Conservation (phyloP, 1,284 basidiomycete genomes). For the Marasmius tenuissimus region DNA sequence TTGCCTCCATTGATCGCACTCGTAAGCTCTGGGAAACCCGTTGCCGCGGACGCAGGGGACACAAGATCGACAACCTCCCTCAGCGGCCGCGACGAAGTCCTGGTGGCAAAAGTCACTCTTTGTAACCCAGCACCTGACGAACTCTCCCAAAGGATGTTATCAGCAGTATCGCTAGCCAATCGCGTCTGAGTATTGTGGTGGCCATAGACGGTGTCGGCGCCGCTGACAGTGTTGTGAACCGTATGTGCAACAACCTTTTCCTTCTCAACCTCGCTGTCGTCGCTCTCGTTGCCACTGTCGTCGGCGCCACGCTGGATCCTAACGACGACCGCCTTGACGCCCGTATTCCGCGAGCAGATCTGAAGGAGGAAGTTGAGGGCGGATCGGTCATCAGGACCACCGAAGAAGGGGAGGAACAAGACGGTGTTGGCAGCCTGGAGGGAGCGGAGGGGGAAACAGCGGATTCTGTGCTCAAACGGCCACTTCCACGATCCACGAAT, state of each 20-base stretch:
- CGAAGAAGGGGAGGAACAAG: slow-evolving; percentile 86
- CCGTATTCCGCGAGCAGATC: slow-evolving; percentile 60
- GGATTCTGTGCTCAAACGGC: background rate
- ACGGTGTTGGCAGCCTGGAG: slow-evolving; percentile 48
- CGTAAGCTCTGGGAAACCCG: slow-evolving; percentile 60
- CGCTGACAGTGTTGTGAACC: slow-evolving; percentile 40
- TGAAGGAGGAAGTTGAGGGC: slow-evolving; percentile 81
- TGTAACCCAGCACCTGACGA: background rate
- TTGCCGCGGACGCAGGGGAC: slow-evolving; percentile 34
- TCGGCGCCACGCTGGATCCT: slow-evolving; percentile 49
- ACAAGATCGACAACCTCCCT: background rate
- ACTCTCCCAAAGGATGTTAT: slow-evolving; percentile 65
- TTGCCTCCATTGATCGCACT: slow-evolving; percentile 27
- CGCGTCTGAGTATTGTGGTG: slow-evolving; percentile 59
- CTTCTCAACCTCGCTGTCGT: slow-evolving; percentile 30
- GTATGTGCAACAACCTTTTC: slow-evolving; percentile 5
- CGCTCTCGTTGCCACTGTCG: slow-evolving; percentile 27
- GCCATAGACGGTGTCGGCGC: slow-evolving; percentile 70
- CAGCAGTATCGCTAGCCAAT: slow-evolving; percentile 73
- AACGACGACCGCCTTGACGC: slow-evolving; percentile 70
- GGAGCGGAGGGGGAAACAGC: background rate
- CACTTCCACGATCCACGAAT: slow-evolving; percentile 68
- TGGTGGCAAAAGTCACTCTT: slow-evolving; percentile 48
- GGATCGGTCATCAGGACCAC: slow-evolving; percentile 88
- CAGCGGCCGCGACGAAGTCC: slow-evolving; percentile 14